Conservation (phyloP, 164 flowering plant species). For the Vitis labrusca region DNA sequence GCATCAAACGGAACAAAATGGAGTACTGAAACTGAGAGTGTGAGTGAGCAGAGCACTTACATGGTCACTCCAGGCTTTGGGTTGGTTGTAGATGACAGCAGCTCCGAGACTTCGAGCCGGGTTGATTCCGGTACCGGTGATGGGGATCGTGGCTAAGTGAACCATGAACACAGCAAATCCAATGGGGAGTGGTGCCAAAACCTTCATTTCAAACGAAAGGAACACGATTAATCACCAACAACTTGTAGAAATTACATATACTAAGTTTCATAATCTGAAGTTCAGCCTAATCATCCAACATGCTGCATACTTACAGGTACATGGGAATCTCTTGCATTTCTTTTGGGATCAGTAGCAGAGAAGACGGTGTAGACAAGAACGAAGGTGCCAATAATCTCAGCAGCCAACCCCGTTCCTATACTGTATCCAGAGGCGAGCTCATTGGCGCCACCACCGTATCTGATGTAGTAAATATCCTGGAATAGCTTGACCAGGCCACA, state of each 20-base stretch:
- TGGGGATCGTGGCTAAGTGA: slow-evolving; percentile 52
- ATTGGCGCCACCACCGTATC: slow-evolving; percentile 62
- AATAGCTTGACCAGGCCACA: slow-evolving; percentile 59
- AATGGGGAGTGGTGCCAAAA: slow-evolving; percentile 57
- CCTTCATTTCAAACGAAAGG: slow-evolving; percentile 17
- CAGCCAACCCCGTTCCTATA: slow-evolving; percentile 54
- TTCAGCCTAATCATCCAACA: neutral
- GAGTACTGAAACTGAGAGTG: neutral
- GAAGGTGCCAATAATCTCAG: slow-evolving; percentile 65
- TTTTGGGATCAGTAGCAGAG: slow-evolving; percentile 71
- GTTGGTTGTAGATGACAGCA: slow-evolving; percentile 37
- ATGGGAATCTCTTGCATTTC: slow-evolving; percentile 65
- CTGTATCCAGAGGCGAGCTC: slow-evolving; percentile 39
- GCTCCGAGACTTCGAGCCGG: slow-evolving; percentile 56
- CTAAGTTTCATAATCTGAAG: too few species aligned
- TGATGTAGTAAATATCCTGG: slow-evolving; percentile 36
- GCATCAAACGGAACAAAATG: neutral
- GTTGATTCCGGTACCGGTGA: slow-evolving; percentile 57
- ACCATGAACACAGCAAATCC: slow-evolving; percentile 60
- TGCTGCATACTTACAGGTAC: slow-evolving; percentile 45
- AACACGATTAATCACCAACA: neutral
- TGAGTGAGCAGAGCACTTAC: slow-evolving; percentile 9
- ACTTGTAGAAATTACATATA: too few species aligned
- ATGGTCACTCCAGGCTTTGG: slow-evolving; percentile 49
- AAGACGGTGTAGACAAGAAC: slow-evolving; percentile 67